phyloP scores from a whole-genome alignment of 371 early-diverging fungal species.

The Globomyces sp. region DNA sequence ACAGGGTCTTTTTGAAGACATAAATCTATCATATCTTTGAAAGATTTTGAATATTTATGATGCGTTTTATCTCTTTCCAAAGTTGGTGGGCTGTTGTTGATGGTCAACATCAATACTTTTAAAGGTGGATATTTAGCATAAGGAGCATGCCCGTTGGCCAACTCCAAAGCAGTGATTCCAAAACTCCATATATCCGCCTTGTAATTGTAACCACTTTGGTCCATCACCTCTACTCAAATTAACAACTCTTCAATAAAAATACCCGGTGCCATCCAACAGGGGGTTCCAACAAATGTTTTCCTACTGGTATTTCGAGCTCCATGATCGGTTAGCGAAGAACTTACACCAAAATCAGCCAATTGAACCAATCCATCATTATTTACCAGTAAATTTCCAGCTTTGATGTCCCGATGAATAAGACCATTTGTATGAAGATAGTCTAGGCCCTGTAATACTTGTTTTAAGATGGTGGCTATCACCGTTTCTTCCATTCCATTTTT shows the following conservation, averaged over 20 bases:
- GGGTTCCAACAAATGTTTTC: conserved; percentile 91
- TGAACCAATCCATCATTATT: conserved; percentile 80
- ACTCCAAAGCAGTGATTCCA: conserved; percentile 87
- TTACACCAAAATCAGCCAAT: conserved; percentile 90
- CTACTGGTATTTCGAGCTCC: conserved; percentile 68
- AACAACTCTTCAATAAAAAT: background rate
- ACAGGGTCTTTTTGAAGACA: conserved; percentile 82
- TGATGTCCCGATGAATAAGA: conserved; percentile 90
- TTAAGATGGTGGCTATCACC: conserved; percentile 79
- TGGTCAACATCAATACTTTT: conserved; percentile 83
- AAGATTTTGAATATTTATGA: conserved; percentile 71
- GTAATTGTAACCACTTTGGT: conserved; percentile 77
- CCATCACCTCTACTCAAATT: conserved; percentile 55
- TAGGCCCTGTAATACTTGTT: conserved; percentile 79
- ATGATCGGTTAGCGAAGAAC: conserved; percentile 72
- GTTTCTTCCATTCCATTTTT: conserved; percentile 84
- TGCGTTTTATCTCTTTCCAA: conserved; percentile 71
- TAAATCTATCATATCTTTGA: conserved; percentile 83
- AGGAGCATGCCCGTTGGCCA: conserved; percentile 91
- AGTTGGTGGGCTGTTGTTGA: conserved; percentile 86
- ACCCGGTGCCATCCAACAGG: conserved; percentile 88
- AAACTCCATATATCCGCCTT: conserved; percentile 94
- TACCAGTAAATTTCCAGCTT: conserved; percentile 85
- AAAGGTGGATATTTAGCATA: conserved; percentile 84
- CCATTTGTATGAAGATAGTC: conserved; percentile 85